Percentiles rank a stretch among this genome's conserved stretches.
Conservation (phyloP, 306 rosid genomes). For the Lathyrus sativus region DNA sequence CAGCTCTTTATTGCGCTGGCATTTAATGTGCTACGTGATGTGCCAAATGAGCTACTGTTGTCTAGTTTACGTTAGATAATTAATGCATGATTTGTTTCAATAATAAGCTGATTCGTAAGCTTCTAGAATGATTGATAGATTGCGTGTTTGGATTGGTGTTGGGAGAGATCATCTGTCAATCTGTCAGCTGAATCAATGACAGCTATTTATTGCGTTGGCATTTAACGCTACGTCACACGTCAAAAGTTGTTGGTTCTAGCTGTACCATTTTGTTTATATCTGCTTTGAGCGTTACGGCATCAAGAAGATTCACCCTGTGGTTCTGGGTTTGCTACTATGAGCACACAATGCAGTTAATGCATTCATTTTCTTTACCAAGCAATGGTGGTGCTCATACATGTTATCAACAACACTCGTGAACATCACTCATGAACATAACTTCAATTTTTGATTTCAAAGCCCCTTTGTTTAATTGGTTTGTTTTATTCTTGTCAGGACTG, state of each 20-base stretch:
- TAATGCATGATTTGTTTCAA: background rate
- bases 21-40: background rate
- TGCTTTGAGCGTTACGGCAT: slow-evolving; percentile 26
- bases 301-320: slow-evolving; percentile 23
- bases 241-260: slow-evolving; percentile 6
- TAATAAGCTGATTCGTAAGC: slow-evolving; percentile 5
- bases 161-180: background rate
- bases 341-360: slow-evolving; percentile 5
- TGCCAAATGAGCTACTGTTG: too few relatives aligned
- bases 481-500: slow-evolving; percentile 55
- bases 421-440: background rate
- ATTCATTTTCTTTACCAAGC: slow-evolving; percentile 7
- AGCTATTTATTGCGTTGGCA: background rate
- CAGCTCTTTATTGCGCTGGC: background rate
- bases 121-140: background rate
- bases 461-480: slow-evolving; percentile 8
- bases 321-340: slow-evolving; percentile 28
- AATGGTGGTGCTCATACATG: slow-evolving; percentile 19
- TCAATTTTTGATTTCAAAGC: background rate
- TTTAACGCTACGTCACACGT: background rate
- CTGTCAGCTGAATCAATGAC: background rate
- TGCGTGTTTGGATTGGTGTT: background rate
- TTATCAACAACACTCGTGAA: slow-evolving; percentile 16
- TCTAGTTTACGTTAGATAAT: too few relatives aligned
- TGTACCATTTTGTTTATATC: slow-evolving; percentile 25